Evolutionary conservation across 2,329 filamentous ascomycete species (phyloP), one percentile per base, ranked within the genome.

Genomic region (Alternaria gaisen): DNA sequence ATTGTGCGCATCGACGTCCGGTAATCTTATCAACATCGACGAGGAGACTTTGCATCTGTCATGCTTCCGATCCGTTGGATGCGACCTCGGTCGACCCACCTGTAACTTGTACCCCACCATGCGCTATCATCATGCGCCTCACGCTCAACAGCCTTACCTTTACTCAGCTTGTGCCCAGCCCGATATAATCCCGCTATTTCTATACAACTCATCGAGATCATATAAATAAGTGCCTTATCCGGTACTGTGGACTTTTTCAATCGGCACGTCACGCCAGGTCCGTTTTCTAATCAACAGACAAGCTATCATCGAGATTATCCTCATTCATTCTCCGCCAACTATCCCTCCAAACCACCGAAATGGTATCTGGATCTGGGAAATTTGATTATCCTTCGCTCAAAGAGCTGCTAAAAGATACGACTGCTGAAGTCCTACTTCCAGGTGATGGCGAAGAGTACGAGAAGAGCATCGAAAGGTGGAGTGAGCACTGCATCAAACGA

Each of bases 391-490:
- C 58, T 6, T 69, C 67, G 18, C 58, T 71, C 46, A 71, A 69
- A 47, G 40, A 69, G 47, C 32, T 69, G 8, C 57, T 75, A 41
- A 64, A 66, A 24, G 56, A 54, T 16, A 67, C 62, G 8, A 63
- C 58, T 26, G 69, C 70, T 5, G 62, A 73, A 26, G 63, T 75
- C 9, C 40, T 74, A 2, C 57, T 66, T 20, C 72, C 72, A 0
- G 34, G 32, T 16, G 71, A 73, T 52, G 65, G 64, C 11, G 56
- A 61, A 30, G 65, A 62, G 28, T 75, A 75, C 44, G 66, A 64
- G 28, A 66, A 72, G 46, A 71, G 67, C 43, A 72, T 74, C 16
- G 61, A 63, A 44, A 64, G 71, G 24, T 75, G 72, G 72, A 73
- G 70, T 56, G 68, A 75, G 46, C 70, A 72, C 44, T 72, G 67